These are phyloP conservation scores for Paramecium pentaurelia DNA, from an alignment of 73 alveolate species.

Conservation along the genomic window DNA sequence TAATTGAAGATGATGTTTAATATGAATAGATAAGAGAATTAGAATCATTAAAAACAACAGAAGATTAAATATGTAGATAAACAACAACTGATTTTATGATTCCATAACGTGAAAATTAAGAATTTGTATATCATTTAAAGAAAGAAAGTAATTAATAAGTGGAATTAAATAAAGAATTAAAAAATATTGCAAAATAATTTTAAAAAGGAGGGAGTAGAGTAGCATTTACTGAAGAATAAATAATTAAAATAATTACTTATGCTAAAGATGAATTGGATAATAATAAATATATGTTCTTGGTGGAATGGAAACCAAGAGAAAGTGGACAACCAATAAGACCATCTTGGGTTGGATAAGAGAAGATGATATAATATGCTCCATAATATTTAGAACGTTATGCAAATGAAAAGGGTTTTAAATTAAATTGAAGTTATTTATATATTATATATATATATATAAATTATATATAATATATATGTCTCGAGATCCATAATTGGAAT, in stretches of 20 bases:
- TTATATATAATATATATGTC: neutral
- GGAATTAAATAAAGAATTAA: neutral
- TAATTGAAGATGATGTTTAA: neutral
- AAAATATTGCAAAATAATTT: neutral
- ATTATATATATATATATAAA: neutral
- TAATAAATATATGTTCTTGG: neutral
- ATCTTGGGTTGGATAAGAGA: neutral
- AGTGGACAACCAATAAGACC: neutral
- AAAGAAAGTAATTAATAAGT: neutral
- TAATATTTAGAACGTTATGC: neutral
- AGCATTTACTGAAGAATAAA: neutral
- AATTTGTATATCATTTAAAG: neutral
- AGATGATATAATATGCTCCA: neutral
- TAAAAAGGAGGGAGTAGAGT: neutral
- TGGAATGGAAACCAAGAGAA: neutral
- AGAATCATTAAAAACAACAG: neutral
- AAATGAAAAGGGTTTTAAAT: neutral
- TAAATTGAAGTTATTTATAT: neutral
- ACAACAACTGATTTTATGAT: neutral
- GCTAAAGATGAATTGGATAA: neutral
- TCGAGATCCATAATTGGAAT: slow-evolving; percentile 7
- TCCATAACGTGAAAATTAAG: neutral
- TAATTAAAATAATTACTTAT: neutral
- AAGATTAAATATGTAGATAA: neutral
- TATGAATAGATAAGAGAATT: neutral